Base-by-base conservation (phyloP, 306 rosid genomes). In the Echinosophora koreensis region DNA sequence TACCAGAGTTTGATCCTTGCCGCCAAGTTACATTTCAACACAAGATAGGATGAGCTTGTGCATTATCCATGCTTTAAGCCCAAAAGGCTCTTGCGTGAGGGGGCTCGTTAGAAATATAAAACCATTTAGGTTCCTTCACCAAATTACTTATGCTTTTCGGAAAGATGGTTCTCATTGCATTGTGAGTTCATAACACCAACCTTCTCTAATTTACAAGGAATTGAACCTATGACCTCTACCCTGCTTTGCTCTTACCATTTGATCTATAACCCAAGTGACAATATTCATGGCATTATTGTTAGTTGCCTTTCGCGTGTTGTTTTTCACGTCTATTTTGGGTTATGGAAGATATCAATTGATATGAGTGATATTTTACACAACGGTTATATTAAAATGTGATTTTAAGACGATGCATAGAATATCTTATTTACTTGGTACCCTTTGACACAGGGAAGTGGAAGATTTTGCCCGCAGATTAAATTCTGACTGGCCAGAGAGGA, bases 401-500 rank as follows among this genome's bases (percentile, higher is more conserved):
- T 77, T 47, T 14, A 49, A 44, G 49, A 69, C 17, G 39, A 13
- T 38, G 56, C n/a, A 3, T 1, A 77, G 44, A 65, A 79, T 50
- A 66, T 59, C 49, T 65, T 55, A 39, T 67, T 49, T 71, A 14
- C 18, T 3, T 65, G 41, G 49, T 8, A 34, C 81, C 56, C 75
- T 83, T 74, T 58, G 80, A 78, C 71, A 76, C 88, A 96, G 99
- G 89, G 99, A 96, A 84, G 99, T 96, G 67, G 96, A 89, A 86
- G 99, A 92, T 87, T 96, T 96, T 74, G 92, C 97, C 11, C 94
- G 98, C 67, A 91, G 96, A 85, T 85, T 96, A 83, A 92, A 92
- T 85, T 92, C 98, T 55, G 90, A 87, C 76, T 92, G 99, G 99
- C 95, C 97, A 12, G 91, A 90, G 84, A 92, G 97, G 83, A 90